Evolutionary conservation across 306 rosid species (phyloP).

Genomic region (Sindora glabra): DNA sequence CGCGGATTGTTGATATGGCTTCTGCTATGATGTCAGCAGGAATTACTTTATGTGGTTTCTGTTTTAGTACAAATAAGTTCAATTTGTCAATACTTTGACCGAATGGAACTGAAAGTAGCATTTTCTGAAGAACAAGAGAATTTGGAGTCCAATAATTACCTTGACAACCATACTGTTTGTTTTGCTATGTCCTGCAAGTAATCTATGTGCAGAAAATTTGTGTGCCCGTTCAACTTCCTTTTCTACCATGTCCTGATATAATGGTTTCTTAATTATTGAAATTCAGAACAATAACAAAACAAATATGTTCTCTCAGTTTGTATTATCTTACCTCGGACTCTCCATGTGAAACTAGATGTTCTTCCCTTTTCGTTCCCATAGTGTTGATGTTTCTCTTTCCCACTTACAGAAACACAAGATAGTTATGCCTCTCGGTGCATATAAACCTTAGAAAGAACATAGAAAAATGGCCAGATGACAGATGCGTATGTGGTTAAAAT

Average conservation of each 20-base stretch:
- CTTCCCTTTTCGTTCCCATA: conserved; percentile 59
- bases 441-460: neutral
- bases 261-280: neutral
- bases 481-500: neutral
- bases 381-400: conserved; percentile 15
- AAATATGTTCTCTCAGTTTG: neutral
- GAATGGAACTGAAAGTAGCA: neutral
- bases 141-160: conserved; percentile 29
- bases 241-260: conserved; percentile 33
- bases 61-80: conserved; percentile 13
- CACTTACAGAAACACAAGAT: conserved; percentile 22
- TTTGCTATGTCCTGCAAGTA: conserved; percentile 44
- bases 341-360: conserved; percentile 29
- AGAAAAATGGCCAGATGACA: neutral
- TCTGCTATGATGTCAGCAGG: conserved; percentile 75
- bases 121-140: neutral
- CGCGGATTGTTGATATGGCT: conserved; percentile 62
- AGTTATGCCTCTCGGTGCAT: neutral
- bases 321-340: conserved; percentile 46
- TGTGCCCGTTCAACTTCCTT: conserved; percentile 35
- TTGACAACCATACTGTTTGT: conserved; percentile 79
- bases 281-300: neutral
- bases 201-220: conserved; percentile 36
- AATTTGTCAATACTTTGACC: neutral
- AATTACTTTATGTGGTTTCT: conserved; percentile 50